phyloP scores from a whole-genome alignment of 164 flowering plant genomes.

The Cinnamomum chago region DNA sequence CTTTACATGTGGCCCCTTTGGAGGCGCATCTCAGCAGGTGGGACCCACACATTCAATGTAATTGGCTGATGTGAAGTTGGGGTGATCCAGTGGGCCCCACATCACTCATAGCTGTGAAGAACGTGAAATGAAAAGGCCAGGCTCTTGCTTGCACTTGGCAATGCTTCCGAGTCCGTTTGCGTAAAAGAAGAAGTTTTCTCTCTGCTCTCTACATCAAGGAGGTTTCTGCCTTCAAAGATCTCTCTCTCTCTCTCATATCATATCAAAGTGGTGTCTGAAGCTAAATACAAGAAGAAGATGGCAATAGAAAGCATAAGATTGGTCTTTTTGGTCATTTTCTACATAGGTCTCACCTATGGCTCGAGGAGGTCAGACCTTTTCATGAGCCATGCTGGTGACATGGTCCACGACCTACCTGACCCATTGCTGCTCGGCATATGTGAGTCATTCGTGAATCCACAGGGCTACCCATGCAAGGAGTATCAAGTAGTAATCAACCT shows the following conservation, averaged over 20 bases:
- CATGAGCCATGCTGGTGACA: neutral
- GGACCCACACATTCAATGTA: neutral
- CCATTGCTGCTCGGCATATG: constrained; percentile 28
- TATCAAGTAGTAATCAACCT: constrained; percentile 34
- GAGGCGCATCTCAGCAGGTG: neutral
- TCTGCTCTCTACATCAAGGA: too few species aligned
- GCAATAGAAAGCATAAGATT: neutral
- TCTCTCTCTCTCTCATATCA: too few species aligned
- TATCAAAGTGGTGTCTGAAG: neutral
- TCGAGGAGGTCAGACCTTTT: neutral
- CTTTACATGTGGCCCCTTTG: neutral
- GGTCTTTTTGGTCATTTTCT: neutral
- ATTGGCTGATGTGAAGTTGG: neutral
- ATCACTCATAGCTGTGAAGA: neutral
- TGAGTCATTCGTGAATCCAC: constrained; percentile 34
- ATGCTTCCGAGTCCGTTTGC: neutral
- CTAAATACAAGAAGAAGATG: neutral
- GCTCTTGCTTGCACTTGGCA: neutral
- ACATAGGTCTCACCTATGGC: constrained; percentile 12
- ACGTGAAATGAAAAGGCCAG: neutral
- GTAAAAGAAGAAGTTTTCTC: too few species aligned
- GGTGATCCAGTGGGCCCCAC: neutral
- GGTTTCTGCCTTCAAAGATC: too few species aligned
- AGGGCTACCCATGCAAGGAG: constrained; percentile 74
- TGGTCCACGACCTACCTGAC: neutral